These are phyloP conservation scores for Alternaria angustiovoidea DNA, from an alignment of 2,329 filamentous ascomycete genomes.

Conservation along the genomic window DNA sequence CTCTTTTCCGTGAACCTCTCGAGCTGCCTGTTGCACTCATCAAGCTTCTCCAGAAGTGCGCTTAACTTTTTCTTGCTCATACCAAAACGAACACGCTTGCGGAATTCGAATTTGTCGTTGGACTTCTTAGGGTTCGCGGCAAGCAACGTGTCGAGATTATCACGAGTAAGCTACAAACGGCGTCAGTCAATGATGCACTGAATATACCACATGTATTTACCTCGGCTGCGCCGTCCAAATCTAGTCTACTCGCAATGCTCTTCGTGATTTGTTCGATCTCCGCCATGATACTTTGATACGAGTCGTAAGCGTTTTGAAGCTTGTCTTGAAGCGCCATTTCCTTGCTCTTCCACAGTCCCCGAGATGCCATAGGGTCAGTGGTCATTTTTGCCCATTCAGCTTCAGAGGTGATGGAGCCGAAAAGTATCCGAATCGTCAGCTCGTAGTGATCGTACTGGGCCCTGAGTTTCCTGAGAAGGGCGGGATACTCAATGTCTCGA, in stretches of 20 bases:
- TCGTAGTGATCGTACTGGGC: constrained; percentile 50
- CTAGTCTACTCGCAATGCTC: constrained; percentile 48
- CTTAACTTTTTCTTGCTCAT: constrained; percentile 51
- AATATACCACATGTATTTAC: constrained; percentile 24
- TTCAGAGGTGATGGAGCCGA: constrained; percentile 48
- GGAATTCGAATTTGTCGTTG: constrained; percentile 46
- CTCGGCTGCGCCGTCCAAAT: constrained; percentile 46
- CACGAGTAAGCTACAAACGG: constrained; percentile 38
- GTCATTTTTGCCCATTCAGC: constrained; percentile 48
- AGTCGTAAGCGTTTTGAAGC: constrained; percentile 46
- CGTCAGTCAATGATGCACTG: constrained; percentile 26
- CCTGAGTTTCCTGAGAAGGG: constrained; percentile 47
- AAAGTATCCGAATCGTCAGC: constrained; percentile 47
- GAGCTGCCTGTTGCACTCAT: constrained; percentile 50
- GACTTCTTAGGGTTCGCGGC: constrained; percentile 43
- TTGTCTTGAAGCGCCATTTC: constrained; percentile 41
- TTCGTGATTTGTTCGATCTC: constrained; percentile 48
- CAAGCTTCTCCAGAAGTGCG: constrained; percentile 45
- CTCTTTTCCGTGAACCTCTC: constrained; percentile 50
- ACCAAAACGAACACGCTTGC: constrained; percentile 46
- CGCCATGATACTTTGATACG: constrained; percentile 47
- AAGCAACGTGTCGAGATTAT: constrained; percentile 48
- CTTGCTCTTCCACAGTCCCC: constrained; percentile 45
- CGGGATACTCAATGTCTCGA: constrained; percentile 47
- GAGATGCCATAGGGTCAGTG: constrained; percentile 37